Percentiles rank a stretch among this genome's conserved stretches.
phyloP scores from a whole-genome alignment of 1,139 yeast genomes.

The Debaryomyces sp. region DNA sequence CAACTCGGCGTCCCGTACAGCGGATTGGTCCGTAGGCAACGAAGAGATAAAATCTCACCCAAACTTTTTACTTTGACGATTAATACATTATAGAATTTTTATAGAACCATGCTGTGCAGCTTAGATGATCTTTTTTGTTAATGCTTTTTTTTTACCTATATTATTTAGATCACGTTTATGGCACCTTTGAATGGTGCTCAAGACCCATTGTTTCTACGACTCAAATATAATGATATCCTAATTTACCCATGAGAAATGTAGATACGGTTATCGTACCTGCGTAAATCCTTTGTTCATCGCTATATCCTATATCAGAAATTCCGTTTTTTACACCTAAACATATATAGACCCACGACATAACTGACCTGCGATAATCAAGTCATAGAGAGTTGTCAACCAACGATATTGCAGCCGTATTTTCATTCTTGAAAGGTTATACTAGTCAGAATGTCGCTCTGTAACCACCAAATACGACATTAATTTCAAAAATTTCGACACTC shows the following conservation, averaged over 20 bases:
- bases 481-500: not conserved
- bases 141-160: not conserved
- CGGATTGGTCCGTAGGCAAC: slow-evolving; percentile 6
- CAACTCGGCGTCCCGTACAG: slow-evolving; percentile 10
- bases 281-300: no score
- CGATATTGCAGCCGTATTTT: not conserved
- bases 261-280: not conserved
- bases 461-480: not conserved
- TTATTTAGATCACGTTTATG: not conserved
- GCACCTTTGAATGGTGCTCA: not conserved
- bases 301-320: no score
- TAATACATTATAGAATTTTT: not conserved
- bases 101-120: not conserved
- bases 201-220: not conserved
- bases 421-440: not conserved
- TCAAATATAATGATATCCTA: not conserved
- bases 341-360: no score
- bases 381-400: not conserved
- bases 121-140: not conserved
- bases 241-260: not conserved
- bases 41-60: slow-evolving; percentile 9
- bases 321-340: no score
- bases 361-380: no score
- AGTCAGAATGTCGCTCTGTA: not conserved
- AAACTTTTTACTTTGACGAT: slow-evolving; percentile 6